phyloP scores from a whole-genome alignment of 2,329 filamentous ascomycete species.

The Arthrobotrys megalospora region DNA sequence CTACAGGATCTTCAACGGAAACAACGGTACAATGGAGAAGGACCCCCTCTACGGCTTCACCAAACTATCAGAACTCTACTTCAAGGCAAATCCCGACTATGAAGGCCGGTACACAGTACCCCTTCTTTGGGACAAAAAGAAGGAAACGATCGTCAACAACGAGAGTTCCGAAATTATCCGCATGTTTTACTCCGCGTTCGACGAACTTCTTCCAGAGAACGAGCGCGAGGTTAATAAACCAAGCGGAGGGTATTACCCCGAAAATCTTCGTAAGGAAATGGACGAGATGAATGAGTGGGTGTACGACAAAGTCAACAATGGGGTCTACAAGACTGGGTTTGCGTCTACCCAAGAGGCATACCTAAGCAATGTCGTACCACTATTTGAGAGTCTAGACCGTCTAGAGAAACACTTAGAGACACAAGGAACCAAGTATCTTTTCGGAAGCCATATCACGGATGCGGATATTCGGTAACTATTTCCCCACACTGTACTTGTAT shows the following conservation, averaged over 20 bases:
- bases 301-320: slow-evolving; percentile 76
- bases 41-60: slow-evolving; percentile 80
- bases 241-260: slow-evolving; percentile 40
- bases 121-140: slow-evolving; percentile 84
- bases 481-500: not conserved
- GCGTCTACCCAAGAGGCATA: slow-evolving; percentile 88
- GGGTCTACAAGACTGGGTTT: slow-evolving; percentile 78
- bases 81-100: slow-evolving; percentile 80
- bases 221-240: slow-evolving; percentile 73
- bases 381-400: slow-evolving; percentile 56
- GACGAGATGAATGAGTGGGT: slow-evolving; percentile 53
- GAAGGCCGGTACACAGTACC: slow-evolving; percentile 88
- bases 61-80: slow-evolving; percentile 84
- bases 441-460: slow-evolving; percentile 83
- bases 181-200: slow-evolving; percentile 88
- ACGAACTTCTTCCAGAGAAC: slow-evolving; percentile 71
- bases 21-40: slow-evolving; percentile 64
- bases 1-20: slow-evolving; percentile 52
- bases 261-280: slow-evolving; percentile 46
- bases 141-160: slow-evolving; percentile 85
- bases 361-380: slow-evolving; percentile 68
- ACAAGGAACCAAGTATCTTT: slow-evolving; percentile 76
- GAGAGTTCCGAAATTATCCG: slow-evolving; percentile 93
- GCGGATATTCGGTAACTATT: slow-evolving; percentile 77
- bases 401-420: slow-evolving; percentile 68